Conservation (phyloP, 2,329 filamentous ascomycete genomes). For the Talaromyces sp. region DNA sequence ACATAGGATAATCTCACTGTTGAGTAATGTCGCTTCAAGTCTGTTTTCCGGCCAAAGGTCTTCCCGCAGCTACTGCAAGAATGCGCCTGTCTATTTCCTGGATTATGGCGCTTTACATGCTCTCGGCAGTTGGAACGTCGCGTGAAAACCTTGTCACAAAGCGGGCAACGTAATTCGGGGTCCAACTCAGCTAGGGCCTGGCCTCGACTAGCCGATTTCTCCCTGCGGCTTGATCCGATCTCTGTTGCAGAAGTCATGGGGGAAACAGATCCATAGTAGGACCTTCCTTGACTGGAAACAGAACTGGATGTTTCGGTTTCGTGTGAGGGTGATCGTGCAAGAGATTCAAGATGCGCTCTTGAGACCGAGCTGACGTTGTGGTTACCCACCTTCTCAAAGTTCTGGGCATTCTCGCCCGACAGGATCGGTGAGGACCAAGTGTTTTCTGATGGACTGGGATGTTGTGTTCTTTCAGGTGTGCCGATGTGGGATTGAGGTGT, state of each 20-base stretch:
- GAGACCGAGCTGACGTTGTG: not conserved
- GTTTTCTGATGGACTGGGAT: conserved; percentile 17
- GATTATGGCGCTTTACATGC: conserved; percentile 80
- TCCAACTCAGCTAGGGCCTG: conserved; percentile 6
- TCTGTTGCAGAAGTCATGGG: conserved; percentile 13
- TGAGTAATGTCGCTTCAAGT: conserved; percentile 59
- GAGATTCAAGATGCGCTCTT: not conserved
- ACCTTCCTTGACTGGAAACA: conserved; percentile 2
- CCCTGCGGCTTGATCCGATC: conserved; percentile 16
- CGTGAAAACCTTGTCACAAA: conserved; percentile 76
- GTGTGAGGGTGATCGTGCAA: conserved; percentile 12
- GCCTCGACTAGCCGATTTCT: conserved; percentile 14
- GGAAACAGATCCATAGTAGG: conserved; percentile 8
- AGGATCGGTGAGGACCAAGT: conserved; percentile 15
- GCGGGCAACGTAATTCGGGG: conserved; percentile 66
- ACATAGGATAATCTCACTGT: conserved; percentile 44
- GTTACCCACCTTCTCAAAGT: not conserved
- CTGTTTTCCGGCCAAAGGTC: conserved; percentile 78
- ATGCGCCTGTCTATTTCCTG: conserved; percentile 67
- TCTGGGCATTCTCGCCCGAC: conserved; percentile 2
- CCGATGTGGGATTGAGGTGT: conserved; percentile 25
- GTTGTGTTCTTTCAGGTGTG: conserved; percentile 20
- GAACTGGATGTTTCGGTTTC: conserved; percentile 11
- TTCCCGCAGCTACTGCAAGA: conserved; percentile 68
- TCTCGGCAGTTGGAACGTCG: conserved; percentile 83